Conservation (phyloP, 805 yeast species). For the Saturnispora ahearnii region DNA sequence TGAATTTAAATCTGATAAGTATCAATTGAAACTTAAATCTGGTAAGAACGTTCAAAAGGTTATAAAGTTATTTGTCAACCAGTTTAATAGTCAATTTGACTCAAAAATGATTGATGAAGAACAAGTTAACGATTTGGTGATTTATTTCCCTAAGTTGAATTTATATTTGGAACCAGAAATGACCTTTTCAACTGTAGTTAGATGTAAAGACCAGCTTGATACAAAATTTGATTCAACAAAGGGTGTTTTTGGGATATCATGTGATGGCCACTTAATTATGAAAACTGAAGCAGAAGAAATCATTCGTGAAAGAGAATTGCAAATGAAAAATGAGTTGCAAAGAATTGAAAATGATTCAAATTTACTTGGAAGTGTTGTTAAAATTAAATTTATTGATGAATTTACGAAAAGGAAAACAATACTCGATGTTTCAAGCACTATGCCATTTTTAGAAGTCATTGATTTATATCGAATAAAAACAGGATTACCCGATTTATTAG, state of each 20-base stretch:
- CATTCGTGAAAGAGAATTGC: background rate
- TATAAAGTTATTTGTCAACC: background rate
- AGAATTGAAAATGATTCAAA: background rate
- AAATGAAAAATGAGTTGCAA: background rate
- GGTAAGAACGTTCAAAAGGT: conserved; percentile 1
- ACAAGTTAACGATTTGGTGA: background rate
- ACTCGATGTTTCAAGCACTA: background rate
- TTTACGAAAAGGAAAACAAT: background rate
- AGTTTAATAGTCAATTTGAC: background rate
- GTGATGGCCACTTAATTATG: background rate
- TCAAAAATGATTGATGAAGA: background rate
- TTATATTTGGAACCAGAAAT: background rate
- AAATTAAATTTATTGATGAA: background rate
- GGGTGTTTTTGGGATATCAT: background rate
- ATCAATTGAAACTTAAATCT: conserved; percentile 2
- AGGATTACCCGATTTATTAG: background rate
- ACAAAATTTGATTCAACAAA: background rate
- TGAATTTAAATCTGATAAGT: background rate
- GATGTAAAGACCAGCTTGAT: conserved; percentile 4
- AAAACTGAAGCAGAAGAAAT: background rate
- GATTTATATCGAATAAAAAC: background rate
- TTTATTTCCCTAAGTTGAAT: conserved; percentile 4
- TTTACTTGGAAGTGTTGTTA: background rate
- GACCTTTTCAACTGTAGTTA: conserved; percentile 1
- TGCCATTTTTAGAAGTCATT: background rate